Base-by-base conservation (phyloP, 140 eudicot species). In the Senecio squalidus region DNA sequence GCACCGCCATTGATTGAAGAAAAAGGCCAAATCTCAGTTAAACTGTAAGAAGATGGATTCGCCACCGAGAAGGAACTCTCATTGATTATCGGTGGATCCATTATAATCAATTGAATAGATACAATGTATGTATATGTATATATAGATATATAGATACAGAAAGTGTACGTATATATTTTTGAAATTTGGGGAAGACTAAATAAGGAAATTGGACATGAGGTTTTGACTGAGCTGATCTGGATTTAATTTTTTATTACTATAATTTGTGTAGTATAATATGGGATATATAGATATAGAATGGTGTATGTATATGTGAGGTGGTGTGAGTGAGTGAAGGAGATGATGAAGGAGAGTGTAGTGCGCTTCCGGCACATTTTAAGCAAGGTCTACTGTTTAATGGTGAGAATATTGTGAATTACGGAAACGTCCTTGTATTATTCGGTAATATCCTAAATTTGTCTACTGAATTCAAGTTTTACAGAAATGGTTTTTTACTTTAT, bases 1-100 rank as follows among this genome's bases (percentile, higher is more conserved):
- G 40, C 71, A 34, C 31, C 67, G 13, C 70, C 76, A 60, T 72
- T 54, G 27, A 72, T 36, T 17, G 86, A 57, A 4, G 72, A 55
- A 70, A 81, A 82, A 0, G 95, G 86, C 84, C 94, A 83, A 64
- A 89, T 76, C 85, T 83, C 97, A 50, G 88, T 78, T 61, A 89
- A 68, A 28, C 83, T 82, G 70, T 79, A 86, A 10, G 95, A 82
- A 16, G 94, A 74, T 22, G 96, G 96, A 58, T 84, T 84, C 4
- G 94, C 81, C 2, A 88, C 79, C 1, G 94, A 74, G 62, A 89
- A 89, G 6, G 91, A 82, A 7, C 78, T 49, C 64, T 81, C 97
- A 17, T 74, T 84, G 4, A 84, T 71, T 49, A 88, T 64, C 0
- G 94, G 91, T 36, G 88, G 97, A 79, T 89, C 97, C 97, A 89